Evolutionary conservation across 805 yeast species (phyloP).

Genomic region (Candida vartiovaarae): DNA sequence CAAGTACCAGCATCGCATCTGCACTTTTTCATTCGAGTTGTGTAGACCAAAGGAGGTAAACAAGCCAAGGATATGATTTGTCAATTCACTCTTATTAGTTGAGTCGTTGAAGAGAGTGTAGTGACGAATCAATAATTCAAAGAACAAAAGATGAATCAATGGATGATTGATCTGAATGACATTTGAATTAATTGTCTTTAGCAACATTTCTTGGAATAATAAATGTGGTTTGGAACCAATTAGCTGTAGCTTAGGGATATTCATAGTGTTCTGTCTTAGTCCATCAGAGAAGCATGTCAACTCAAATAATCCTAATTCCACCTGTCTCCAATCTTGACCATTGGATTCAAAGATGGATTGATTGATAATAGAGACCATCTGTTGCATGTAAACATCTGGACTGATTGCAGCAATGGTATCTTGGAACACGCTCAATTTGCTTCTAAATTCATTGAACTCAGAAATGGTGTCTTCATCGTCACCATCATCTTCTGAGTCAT

Average conservation of each 20-base stretch:
- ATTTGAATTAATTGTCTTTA: constrained; percentile 41
- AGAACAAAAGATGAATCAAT: constrained; percentile 70
- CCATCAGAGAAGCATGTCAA: constrained; percentile 74
- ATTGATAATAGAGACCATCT: constrained; percentile 53
- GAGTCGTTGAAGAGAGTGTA: constrained; percentile 50
- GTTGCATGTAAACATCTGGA: constrained; percentile 55
- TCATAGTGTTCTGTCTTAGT: constrained; percentile 69
- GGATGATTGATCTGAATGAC: constrained; percentile 59
- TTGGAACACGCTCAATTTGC: constrained; percentile 69
- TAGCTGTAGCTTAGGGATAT: constrained; percentile 59
- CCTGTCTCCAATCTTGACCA: constrained; percentile 60
- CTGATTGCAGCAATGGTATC: constrained; percentile 65
- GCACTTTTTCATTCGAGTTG: constrained; percentile 64
- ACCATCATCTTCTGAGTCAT: constrained; percentile 68
- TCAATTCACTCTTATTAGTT: constrained; percentile 40
- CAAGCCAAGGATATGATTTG: constrained; percentile 60
- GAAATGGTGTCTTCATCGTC: constrained; percentile 68
- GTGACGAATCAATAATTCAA: constrained; percentile 81
- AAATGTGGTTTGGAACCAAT: constrained; percentile 57
- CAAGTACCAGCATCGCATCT: constrained; percentile 84
- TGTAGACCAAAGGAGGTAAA: constrained; percentile 83
- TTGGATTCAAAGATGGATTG: constrained; percentile 32
- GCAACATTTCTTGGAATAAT: constrained; percentile 54
- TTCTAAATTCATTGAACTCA: constrained; percentile 75
- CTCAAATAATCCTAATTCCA: constrained; percentile 84